phyloP scores from a whole-genome alignment of 2,329 filamentous ascomycete genomes.

The Dendryphion nanum region DNA sequence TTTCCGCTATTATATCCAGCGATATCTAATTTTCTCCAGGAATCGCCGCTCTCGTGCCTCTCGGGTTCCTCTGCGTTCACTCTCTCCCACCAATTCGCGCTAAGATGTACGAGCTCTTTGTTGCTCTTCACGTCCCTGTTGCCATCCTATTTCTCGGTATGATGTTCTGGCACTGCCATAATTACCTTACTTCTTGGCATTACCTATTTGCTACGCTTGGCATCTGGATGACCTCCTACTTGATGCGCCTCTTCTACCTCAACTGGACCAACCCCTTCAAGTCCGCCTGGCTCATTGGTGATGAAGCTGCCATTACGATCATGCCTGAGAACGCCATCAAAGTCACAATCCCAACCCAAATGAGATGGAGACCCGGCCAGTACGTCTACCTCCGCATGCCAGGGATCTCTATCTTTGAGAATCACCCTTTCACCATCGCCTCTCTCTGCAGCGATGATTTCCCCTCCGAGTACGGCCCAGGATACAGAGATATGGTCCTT shows the following conservation, averaged over 20 bases:
- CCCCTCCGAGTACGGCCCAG: constrained; percentile 83
- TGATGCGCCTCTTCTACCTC: constrained; percentile 74
- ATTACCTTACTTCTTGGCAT: constrained; percentile 85
- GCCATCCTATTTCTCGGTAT: constrained; percentile 77
- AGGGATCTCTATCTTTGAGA: constrained; percentile 84
- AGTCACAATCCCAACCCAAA: constrained; percentile 88
- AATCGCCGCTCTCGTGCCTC: constrained; percentile 72
- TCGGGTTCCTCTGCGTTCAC: constrained; percentile 79
- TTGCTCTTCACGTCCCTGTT: constrained; percentile 77
- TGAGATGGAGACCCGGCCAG: constrained; percentile 90
- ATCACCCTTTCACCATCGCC: constrained; percentile 93
- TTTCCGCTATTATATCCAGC: constrained; percentile 35
- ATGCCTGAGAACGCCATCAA: constrained; percentile 95
- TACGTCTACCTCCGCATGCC: constrained; percentile 95
- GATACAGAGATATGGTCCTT: constrained; percentile 83
- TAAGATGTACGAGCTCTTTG: constrained; percentile 81
- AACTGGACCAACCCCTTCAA: constrained; percentile 86
- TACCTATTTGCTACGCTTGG: constrained; percentile 80
- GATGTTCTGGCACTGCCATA: constrained; percentile 95
- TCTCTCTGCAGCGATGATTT: constrained; percentile 93
- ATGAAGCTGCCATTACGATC: constrained; percentile 85
- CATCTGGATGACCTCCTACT: constrained; percentile 75
- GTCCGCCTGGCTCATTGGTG: constrained; percentile 79
- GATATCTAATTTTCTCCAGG: constrained; percentile 26
- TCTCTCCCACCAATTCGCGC: constrained; percentile 77